Base-by-base conservation (phyloP, 805 yeast genomes). In the Barnettozyma siamensis region DNA sequence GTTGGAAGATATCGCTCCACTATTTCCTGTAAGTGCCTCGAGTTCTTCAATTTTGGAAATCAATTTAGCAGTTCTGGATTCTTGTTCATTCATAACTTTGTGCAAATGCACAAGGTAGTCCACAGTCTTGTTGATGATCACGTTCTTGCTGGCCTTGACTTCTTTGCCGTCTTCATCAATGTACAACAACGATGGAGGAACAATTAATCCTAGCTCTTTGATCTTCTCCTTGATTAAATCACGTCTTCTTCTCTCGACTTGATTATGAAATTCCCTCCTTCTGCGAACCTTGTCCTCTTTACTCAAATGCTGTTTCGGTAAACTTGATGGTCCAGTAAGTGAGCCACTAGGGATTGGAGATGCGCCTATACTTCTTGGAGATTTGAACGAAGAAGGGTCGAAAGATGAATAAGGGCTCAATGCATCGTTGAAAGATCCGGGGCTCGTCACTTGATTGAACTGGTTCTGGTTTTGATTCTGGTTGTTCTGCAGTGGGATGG, bases 161-260 rank as follows among this genome's bases (percentile, higher is more conserved):
- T 86, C 93, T 72, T 66, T 82, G 4, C 74, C 73, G 33, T 59
- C 62, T 2, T 51, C 42, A 18, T 57, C 63, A 40, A 65, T 63
- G 35, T 72, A 65, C 19, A 84, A 60, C 45, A 85, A 59, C 3
- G 83, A 70, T 1, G 88, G 91, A 1, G 97, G 97, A 1, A 89
- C 84, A 37, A 89, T 68, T 19, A 74, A 63, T 1, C 95, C 91
- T 53, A 89, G 67, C 52, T 87, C 95, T 57, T 83, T 83, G 47
- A 89, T 88, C 53, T 86, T 79, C 55, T 85, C 94, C 59, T 89
- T 88, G 55, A 89, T 89, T 51, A 87, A 70, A 60, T 91, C 98
- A 47, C 98, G 72, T 57, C 98, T 74, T 51, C 96, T 72, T 53
- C 96, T 73, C 62, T 89, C 98, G 5, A 89, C 97, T 1, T 95